Base-by-base conservation (phyloP, 1,284 basidiomycete species). In the Sporisorium sorghi region DNA sequence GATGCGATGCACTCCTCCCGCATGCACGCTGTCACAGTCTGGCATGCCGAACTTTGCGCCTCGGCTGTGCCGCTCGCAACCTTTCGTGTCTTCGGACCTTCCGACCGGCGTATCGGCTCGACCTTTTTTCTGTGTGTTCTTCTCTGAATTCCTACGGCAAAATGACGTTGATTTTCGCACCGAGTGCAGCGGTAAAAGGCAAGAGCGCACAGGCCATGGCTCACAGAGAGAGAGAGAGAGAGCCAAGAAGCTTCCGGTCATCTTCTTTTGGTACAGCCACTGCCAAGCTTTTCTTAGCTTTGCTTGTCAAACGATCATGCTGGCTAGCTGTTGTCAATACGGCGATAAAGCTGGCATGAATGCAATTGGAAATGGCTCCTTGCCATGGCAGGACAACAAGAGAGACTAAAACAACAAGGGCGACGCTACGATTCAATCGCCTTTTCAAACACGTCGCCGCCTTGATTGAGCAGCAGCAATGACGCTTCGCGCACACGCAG, bases 401-500 rank as follows among this genome's bases (percentile, higher is more conserved):
- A 14, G n/a, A n/a, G n/a, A n/a, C n/a, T n/a, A 30, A 32, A 6
- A 19, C 26, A 48, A 12, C 12, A 11, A 42, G 28, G 17, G 24
- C 17, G 35, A 3, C 9, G 19, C 53, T 63, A 67, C 42, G 64
- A 60, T 40, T 71, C 73, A 8, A 53, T 48, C 3, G 73, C 73
- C 35, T 67, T 67, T 32, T 67, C 64, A 35, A 75, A 75, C 21
- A 75, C 73, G 35, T 75, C 73, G 32, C 67, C 66, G 21, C 70
- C 70, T 15, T 59, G 26, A 23, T 76, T 56, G n/a, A 76, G 56
- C 19, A 76, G 53, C 7, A 58, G 46, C 48, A 80, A 54, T 8
- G 75, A 70, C 5, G 81, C 82, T 51, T 76, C 68, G 8, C 82
- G 70, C 2, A 84, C 81, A 23, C 79, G 75, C 23, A 63, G 60